Percentiles rank a stretch among this genome's conserved stretches.
Conservation (phyloP, 768 basidiomycete genomes). For the Boletus rex-veris region DNA sequence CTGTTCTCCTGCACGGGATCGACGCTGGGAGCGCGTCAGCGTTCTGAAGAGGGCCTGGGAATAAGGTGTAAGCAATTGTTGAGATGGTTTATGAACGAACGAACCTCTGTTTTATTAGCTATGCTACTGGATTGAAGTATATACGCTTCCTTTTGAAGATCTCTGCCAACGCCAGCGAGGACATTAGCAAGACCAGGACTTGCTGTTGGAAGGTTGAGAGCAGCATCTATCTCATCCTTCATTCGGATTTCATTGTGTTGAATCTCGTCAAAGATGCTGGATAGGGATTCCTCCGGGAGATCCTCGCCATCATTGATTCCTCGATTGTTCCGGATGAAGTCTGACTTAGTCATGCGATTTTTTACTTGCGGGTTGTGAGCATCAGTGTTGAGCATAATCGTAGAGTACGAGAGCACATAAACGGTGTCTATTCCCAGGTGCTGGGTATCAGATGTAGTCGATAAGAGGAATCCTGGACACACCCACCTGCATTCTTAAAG, state of each 20-base stretch:
- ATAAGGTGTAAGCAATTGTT: constrained; percentile 1
- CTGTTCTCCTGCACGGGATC: constrained; percentile 73
- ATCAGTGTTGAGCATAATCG: constrained; percentile 96
- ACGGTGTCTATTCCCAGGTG: constrained; percentile 62
- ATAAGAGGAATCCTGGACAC: not conserved
- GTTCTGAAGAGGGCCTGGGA: constrained; percentile 84
- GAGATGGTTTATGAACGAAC: constrained; percentile 9
- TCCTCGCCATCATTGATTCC: constrained; percentile 92
- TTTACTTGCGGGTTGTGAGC: constrained; percentile 95
- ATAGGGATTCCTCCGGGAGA: constrained; percentile 82
- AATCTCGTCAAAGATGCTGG: constrained; percentile 86
- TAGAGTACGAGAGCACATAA: constrained; percentile 93
- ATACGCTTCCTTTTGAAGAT: constrained; percentile 95
- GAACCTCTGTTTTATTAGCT: constrained; percentile 92
- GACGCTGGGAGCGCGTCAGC: constrained; percentile 89
- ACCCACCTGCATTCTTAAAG: constrained; percentile 91
- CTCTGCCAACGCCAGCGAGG: constrained; percentile 86
- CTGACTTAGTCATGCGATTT: constrained; percentile 86
- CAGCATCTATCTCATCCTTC: constrained; percentile 92
- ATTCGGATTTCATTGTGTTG: constrained; percentile 91
- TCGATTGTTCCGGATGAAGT: constrained; percentile 93
- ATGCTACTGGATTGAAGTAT: constrained; percentile 94
- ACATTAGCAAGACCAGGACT: constrained; percentile 78
- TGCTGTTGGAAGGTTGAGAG: constrained; percentile 35
- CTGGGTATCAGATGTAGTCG: constrained; percentile 5